Evolutionary conservation across 1,284 basidiomycete species (phyloP).

Genomic region (Singerocomus rubriflavus): DNA sequence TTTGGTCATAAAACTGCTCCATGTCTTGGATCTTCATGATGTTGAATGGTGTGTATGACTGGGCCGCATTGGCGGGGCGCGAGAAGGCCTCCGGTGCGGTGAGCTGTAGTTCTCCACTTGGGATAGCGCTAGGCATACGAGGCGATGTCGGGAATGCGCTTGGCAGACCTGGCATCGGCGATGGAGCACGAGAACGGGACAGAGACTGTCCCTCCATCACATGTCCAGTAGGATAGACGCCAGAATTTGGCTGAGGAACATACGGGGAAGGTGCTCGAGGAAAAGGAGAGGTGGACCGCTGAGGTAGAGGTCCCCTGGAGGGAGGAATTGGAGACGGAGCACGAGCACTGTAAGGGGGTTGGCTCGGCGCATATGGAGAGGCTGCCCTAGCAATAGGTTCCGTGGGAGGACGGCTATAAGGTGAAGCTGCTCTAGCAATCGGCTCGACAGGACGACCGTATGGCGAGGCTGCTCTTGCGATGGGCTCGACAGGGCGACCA

Average conservation of each 20-base stretch:
- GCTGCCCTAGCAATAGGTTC: conserved; percentile 26
- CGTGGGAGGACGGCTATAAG: conserved; percentile 21
- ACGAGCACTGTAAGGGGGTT: conserved; percentile 26
- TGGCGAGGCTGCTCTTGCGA: conserved; percentile 21
- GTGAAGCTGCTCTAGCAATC: conserved; percentile 26
- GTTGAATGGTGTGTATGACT: conserved; percentile 67
- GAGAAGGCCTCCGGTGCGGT: conserved; percentile 67
- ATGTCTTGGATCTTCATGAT: conserved; percentile 68
- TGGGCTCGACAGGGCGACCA: conserved; percentile 27
- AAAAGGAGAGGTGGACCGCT: conserved; percentile 35
- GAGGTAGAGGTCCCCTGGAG: conserved; percentile 28
- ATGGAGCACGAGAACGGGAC: conserved; percentile 34
- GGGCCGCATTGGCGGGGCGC: conserved; percentile 62
- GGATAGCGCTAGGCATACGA: conserved; percentile 23
- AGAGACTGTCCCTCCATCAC: conserved; percentile 50
- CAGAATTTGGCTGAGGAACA: conserved; percentile 15
- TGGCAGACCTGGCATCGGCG: conserved; percentile 36
- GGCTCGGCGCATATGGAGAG: conserved; percentile 24
- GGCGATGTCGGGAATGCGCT: conserved; percentile 32
- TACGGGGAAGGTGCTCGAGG: conserved; percentile 37
- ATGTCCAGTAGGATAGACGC: conserved; percentile 52
- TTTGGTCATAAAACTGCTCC: conserved; percentile 62
- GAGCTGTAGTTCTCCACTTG: conserved; percentile 40
- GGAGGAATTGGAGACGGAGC: conserved; percentile 31
- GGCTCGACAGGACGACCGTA: conserved; percentile 34